Evolutionary conservation across 2,329 filamentous ascomycete species (phyloP).

Genomic region (Rhynchosporium agropyri): DNA sequence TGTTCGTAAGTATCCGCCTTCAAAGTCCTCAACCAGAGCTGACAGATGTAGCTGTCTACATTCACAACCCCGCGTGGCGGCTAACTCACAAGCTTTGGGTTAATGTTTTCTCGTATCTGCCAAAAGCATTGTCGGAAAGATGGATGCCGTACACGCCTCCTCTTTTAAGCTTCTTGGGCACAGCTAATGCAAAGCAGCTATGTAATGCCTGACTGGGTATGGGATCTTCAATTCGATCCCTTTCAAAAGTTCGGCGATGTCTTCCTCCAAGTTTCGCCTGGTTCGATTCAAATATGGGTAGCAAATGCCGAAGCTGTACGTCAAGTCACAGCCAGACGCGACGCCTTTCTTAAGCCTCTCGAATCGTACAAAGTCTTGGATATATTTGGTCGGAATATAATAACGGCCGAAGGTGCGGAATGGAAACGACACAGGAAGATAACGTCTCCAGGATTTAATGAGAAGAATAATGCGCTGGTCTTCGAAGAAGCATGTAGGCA

Average conservation of each 20-base stretch:
- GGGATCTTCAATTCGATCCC: conserved; percentile 55
- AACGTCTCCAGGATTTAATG: conserved; percentile 72
- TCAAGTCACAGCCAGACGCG: conserved; percentile 66
- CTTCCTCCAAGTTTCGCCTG: conserved; percentile 65
- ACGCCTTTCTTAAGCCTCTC: conserved; percentile 72
- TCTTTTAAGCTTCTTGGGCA: not conserved
- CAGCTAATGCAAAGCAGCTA: conserved; percentile 45
- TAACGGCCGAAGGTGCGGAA: conserved; percentile 67
- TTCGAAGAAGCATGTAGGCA: conserved; percentile 67
- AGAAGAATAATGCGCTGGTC: conserved; percentile 71
- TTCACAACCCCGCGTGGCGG: conserved; percentile 58
- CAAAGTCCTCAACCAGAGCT: not conserved
- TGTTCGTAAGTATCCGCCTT: conserved; percentile 49
- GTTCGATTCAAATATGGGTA: conserved; percentile 50
- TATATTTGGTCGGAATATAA: conserved; percentile 71
- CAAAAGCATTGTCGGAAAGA: conserved; percentile 55
- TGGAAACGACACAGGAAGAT: conserved; percentile 77
- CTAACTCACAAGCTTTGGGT: conserved; percentile 57
- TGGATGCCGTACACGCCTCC: conserved; percentile 57
- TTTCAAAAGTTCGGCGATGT: conserved; percentile 64
- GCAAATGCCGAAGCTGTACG: conserved; percentile 64
- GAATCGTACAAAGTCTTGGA: conserved; percentile 61
- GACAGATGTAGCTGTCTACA: conserved; percentile 48
- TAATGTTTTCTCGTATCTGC: conserved; percentile 57
- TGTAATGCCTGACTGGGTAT: conserved; percentile 63